Conservation (phyloP, 2,329 filamentous ascomycete genomes). For the Fusarium armeniacum region DNA sequence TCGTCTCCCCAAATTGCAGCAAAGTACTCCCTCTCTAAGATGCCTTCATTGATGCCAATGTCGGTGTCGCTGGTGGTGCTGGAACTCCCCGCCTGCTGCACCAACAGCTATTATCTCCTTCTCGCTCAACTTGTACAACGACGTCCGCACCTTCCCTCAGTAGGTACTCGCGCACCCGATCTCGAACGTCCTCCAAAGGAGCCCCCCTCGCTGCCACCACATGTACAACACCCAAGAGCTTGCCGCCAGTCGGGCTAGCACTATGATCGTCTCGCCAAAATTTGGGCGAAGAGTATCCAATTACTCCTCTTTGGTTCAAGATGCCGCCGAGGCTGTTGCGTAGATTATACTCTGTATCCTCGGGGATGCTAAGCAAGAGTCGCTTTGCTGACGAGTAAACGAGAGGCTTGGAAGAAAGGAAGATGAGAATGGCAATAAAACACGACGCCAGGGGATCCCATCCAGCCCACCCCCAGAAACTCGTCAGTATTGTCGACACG, state of each 20-base stretch:
- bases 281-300: constrained; percentile 86
- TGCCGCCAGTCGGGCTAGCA: constrained; percentile 60
- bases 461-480: constrained; percentile 89
- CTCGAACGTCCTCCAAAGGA: constrained; percentile 85
- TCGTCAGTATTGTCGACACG: constrained; percentile 87
- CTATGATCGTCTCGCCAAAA: constrained; percentile 89
- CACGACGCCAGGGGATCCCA: constrained; percentile 97
- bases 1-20: constrained; percentile 11
- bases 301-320: constrained; percentile 84
- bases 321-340: constrained; percentile 89
- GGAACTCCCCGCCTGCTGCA: constrained; percentile 58
- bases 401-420: constrained; percentile 89
- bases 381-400: constrained; percentile 87
- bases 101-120: constrained; percentile 78
- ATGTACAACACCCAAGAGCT: constrained; percentile 86
- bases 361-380: constrained; percentile 86
- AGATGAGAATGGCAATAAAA: constrained; percentile 92
- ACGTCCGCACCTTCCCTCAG: constrained; percentile 80
- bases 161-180: constrained; percentile 81
- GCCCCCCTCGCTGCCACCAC: constrained; percentile 80
- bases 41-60: constrained; percentile 52
- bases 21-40: constrained; percentile 48
- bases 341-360: constrained; percentile 87
- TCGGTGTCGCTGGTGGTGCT: constrained; percentile 49
- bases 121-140: constrained; percentile 88